A percentile compares a stretch with the other conserved stretches of the same genome.
Evolutionary conservation across 2,329 filamentous ascomycete species (phyloP).

Genomic region (Talaromyces marneffei): DNA sequence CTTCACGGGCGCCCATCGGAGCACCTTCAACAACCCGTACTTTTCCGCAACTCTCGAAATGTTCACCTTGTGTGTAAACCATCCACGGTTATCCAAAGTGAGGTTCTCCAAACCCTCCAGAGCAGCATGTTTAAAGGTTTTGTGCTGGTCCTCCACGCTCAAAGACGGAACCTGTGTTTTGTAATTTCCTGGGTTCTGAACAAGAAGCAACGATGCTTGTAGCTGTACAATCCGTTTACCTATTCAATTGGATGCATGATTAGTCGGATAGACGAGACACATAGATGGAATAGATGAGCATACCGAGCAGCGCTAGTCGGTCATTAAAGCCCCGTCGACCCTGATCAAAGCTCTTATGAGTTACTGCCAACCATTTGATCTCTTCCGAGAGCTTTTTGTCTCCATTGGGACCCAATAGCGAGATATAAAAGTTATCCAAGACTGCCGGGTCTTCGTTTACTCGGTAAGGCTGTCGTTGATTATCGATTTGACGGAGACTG

Average conservation of each 20-base stretch:
- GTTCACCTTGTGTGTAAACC: slow-evolving; percentile 59
- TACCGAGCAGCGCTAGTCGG: slow-evolving; percentile 81
- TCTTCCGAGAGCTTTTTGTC: slow-evolving; percentile 76
- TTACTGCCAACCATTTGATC: slow-evolving; percentile 92
- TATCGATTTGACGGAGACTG: slow-evolving; percentile 30
- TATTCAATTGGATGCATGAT: slow-evolving; percentile 24
- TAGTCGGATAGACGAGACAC: not conserved
- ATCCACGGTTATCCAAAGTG: slow-evolving; percentile 52
- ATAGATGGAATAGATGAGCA: slow-evolving; percentile 16
- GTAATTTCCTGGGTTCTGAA: slow-evolving; percentile 42
- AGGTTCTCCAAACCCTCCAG: slow-evolving; percentile 71
- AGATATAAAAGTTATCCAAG: slow-evolving; percentile 72
- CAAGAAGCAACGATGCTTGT: slow-evolving; percentile 58
- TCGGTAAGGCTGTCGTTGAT: slow-evolving; percentile 45
- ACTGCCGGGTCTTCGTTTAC: slow-evolving; percentile 68
- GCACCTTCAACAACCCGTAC: slow-evolving; percentile 66
- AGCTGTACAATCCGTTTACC: slow-evolving; percentile 60
- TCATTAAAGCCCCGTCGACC: slow-evolving; percentile 93
- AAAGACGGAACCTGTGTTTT: slow-evolving; percentile 26
- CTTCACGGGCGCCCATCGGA: slow-evolving; percentile 83
- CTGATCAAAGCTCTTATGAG: slow-evolving; percentile 97
- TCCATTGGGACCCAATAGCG: slow-evolving; percentile 67
- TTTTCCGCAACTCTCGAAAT: slow-evolving; percentile 62
- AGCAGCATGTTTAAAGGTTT: slow-evolving; percentile 64
- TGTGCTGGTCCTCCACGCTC: slow-evolving; percentile 50